Base-by-base conservation (phyloP, 352 stramenopile genomes). In the Globisporangium polare region DNA sequence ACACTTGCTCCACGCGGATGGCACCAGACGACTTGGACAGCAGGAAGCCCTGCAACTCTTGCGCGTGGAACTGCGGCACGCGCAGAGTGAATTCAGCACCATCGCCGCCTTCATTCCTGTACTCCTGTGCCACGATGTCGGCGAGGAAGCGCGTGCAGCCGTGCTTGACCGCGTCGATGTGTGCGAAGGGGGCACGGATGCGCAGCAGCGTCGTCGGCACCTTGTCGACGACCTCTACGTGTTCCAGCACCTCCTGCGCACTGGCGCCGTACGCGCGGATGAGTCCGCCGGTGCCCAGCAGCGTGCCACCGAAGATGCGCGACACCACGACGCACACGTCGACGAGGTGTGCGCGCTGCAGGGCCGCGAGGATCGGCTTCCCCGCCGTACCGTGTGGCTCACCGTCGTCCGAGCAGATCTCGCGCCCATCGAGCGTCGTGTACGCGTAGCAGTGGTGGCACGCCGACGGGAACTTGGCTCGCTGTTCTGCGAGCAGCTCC, bases 361-460 rank as follows among this genome's bases (percentile, higher is more conserved):
- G 55, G 10, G 74, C 73, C 3, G 69, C 63, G 22, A 90, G 63
- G 39, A 93, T 91, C 42, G 84, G 84, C 24, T 78, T 75, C 6
- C 84, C 84, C 1, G 84, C 84, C 5, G 81, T 93, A 10, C 75
- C 75, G 50, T 93, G 84, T 12, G 84, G 84, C 55, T 93, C 84
- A 50, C 84, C 81, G 53, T 91, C 84, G 61, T 93, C 84, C 18
- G 82, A 92, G 59, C 75, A 85, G 49, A 78, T 62, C 61, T 88
- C 78, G 3, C 71, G 66, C 15, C 80, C 77, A 35, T 86, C 77
- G 31, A 78, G 35, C 1, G 74, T 78, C 41, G 71, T 84, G 65
- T 80, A 88, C 29, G 80, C 84, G 61, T 77, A 91, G 73, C 84
- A 93, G 58, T 93, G 84, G 53, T 93, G 84, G 55, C 76, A 85